Base-by-base conservation (phyloP, 2,329 filamentous ascomycete genomes). In the Alternaria conjuncta region DNA sequence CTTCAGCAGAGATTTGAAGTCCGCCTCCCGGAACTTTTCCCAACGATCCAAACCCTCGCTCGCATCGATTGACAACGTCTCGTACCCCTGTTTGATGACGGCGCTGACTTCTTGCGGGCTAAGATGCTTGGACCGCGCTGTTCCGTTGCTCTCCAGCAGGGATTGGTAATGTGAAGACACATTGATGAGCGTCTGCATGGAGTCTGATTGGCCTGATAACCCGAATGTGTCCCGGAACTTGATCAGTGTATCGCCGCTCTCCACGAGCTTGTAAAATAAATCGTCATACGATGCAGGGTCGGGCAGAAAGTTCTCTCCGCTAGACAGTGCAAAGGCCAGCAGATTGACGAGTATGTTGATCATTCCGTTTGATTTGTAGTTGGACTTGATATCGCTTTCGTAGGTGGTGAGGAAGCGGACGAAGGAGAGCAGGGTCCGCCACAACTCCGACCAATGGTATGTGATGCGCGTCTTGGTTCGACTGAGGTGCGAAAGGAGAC, bases 181-280 rank as follows among this genome's bases (percentile, higher is more conserved):
- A 63, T 87, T 92, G 60, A 97, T 89, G 28, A 97, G 85, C 1
- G 92, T 96, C 53, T 93, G 90, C 73, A 97, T 96, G 4, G 92
- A 92, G 81, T 72, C 71, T 10, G 78, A 74, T 26, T 72, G 65
- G 59, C 69, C 75, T 26, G 77, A 76, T 21, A 86, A 75, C 5
- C 83, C 82, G 79, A 96, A 98, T 10, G 88, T 90, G 66, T 94
- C 89, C 44, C 93, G 89, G 82, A 98, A 97, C 75, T 92, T 93
- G 30, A 86, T 83, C 21, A 98, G 86, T 12, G 93, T 87, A 53
- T 97, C 93, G 11, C 94, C 93, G 2, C 91, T 92, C 80, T 99
- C 96, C 25, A 98, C 94, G 2, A 98, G 87, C 82, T 99, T 99
- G 87, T 99, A 99, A 82, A 99, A 98, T 0, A 99, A 85, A 75